Conservation (phyloP, 805 yeast genomes). For the Cyberlindnera saturnus region DNA sequence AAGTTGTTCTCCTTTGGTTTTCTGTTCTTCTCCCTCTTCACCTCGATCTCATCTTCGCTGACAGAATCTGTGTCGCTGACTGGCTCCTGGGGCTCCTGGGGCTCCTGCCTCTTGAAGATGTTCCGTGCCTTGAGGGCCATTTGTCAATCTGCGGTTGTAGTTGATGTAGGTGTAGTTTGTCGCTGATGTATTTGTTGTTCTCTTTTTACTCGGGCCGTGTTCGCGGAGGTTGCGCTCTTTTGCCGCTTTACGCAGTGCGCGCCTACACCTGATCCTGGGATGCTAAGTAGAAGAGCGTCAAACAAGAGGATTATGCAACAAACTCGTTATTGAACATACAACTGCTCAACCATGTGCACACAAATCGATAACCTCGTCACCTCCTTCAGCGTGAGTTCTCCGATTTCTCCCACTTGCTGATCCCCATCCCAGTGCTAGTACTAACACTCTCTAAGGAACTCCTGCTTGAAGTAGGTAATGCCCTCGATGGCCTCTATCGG, state of each 20-base stretch:
- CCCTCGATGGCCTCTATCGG: slow-evolving; percentile 17
- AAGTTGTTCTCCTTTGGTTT: slow-evolving; percentile 72
- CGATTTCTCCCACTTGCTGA: background rate
- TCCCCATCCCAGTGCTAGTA: background rate
- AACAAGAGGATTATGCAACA: background rate
- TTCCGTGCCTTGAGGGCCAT: slow-evolving; percentile 23
- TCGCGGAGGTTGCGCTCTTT: too few species aligned
- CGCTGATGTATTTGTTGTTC: background rate
- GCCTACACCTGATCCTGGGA: too few species aligned
- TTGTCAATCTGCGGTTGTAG: background rate
- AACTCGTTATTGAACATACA: background rate
- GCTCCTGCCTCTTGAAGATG: slow-evolving; percentile 18
- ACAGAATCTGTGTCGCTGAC: slow-evolving; percentile 37
- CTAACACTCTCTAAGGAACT: slow-evolving; percentile 15
- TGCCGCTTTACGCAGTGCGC: too few species aligned
- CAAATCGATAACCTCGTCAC: background rate
- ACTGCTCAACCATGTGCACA: background rate
- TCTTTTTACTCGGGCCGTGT: too few species aligned
- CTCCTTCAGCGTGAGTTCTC: slow-evolving; percentile 1
- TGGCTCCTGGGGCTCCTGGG: slow-evolving; percentile 1
- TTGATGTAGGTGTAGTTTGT: background rate
- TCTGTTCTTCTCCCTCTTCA: slow-evolving; percentile 42
- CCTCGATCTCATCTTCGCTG: slow-evolving; percentile 34
- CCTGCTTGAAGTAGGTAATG: slow-evolving; percentile 16
- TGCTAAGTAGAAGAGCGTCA: background rate